Conservation (phyloP, 352 stramenopile genomes). For the Peronosclerospora sorghi region DNA sequence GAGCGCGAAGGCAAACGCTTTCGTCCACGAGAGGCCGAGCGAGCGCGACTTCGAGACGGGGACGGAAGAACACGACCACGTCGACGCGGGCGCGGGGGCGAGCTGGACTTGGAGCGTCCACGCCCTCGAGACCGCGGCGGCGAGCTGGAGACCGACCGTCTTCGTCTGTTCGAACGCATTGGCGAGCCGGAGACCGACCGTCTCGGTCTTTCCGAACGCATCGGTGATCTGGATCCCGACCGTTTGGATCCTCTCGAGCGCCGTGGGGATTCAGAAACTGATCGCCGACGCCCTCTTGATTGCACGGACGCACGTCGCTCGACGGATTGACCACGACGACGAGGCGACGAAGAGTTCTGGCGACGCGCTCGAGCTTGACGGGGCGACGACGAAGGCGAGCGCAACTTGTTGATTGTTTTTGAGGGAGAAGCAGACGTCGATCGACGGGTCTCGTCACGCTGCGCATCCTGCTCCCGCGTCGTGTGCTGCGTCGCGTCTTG, state of each 20-base stretch:
- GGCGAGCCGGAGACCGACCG: slow-evolving; percentile 14
- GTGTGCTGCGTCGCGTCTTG: slow-evolving; percentile 21
- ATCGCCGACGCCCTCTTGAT: slow-evolving; percentile 9
- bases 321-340: slow-evolving; percentile 9
- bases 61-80: slow-evolving; percentile 14
- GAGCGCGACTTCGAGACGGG: slow-evolving; percentile 11
- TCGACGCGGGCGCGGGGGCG: slow-evolving; percentile 14
- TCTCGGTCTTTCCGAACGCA: background rate
- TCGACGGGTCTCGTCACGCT: slow-evolving; percentile 4
- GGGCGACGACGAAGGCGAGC: slow-evolving; percentile 3
- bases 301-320: slow-evolving; percentile 10
- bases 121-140: background rate
- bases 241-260: background rate
- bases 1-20: slow-evolving; percentile 16
- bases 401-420: slow-evolving; percentile 1
- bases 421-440: slow-evolving; percentile 6
- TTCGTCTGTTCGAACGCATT: slow-evolving; percentile 12
- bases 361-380: slow-evolving; percentile 3
- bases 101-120: slow-evolving; percentile 17
- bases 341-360: slow-evolving; percentile 6
- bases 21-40: slow-evolving; percentile 11
- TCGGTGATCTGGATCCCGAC: background rate
- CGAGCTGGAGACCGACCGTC: background rate
- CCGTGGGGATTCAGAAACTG: background rate
- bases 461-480: slow-evolving; percentile 3